Evolutionary conservation across 148 eudicot genomes (phyloP).

Genomic region (Talinum fruticosum): DNA sequence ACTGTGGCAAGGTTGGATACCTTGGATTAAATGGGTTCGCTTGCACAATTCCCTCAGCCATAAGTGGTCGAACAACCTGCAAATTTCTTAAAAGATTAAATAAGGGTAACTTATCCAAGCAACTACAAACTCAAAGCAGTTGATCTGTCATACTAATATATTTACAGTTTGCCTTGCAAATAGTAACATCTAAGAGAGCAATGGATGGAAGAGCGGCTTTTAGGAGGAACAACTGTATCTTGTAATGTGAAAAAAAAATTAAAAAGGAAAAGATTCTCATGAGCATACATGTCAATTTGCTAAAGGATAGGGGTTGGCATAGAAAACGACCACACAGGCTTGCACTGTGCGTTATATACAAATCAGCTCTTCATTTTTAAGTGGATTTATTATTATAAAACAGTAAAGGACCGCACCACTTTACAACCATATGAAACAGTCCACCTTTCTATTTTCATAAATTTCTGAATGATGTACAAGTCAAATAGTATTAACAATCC

Average conservation of each 20-base stretch:
- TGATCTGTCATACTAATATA: background rate
- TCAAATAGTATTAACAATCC: too few species aligned
- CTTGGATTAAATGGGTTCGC: conserved; percentile 34
- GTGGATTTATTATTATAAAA: too few species aligned
- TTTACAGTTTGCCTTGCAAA: background rate
- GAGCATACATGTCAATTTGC: background rate
- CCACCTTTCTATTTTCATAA: too few species aligned
- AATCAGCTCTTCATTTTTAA: too few species aligned
- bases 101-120: background rate
- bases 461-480: too few species aligned
- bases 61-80: conserved; percentile 62
- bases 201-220: background rate
- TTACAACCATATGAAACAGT: too few species aligned
- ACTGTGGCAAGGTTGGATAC: conserved; percentile 23
- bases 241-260: background rate
- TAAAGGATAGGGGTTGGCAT: too few species aligned
- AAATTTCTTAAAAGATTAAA: conserved; percentile 3
- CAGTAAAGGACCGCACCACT: too few species aligned
- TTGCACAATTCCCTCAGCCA: conserved; percentile 54
- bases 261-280: background rate
- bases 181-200: background rate
- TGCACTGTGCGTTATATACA: too few species aligned
- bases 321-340: too few species aligned
- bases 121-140: background rate
- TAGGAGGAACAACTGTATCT: background rate